Conservation (phyloP, 495 filamentous ascomycete genomes). For the Xylaria longipes region DNA sequence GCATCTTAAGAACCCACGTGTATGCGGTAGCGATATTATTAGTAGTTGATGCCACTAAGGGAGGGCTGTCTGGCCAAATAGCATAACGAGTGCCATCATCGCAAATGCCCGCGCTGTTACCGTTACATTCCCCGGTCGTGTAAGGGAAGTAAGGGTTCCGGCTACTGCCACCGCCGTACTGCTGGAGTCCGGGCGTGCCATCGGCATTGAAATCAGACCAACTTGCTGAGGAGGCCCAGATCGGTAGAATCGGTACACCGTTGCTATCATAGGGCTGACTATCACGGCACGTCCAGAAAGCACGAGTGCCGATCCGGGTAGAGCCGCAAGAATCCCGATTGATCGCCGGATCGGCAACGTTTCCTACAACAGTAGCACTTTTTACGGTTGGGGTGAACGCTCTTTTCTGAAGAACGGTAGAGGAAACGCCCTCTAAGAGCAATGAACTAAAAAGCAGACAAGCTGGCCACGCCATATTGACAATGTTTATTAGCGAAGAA, state of each 20-base stretch:
- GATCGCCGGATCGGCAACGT: constrained; percentile 38
- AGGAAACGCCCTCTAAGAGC: constrained; percentile 16
- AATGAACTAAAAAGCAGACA: constrained; percentile 15
- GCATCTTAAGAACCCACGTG: constrained; percentile 41
- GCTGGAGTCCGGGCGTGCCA: constrained; percentile 28
- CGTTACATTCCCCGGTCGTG: constrained; percentile 31
- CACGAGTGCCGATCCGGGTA: constrained; percentile 33
- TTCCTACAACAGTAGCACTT: constrained; percentile 34
- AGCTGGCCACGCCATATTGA: constrained; percentile 18
- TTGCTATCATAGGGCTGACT: constrained; percentile 32
- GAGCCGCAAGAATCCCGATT: constrained; percentile 44
- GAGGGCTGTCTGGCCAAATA: constrained; percentile 42
- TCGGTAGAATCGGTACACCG: constrained; percentile 28
- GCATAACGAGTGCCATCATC: constrained; percentile 35
- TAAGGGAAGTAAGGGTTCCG: constrained; percentile 39
- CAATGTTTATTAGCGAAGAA: not conserved
- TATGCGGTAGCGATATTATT: constrained; percentile 32
- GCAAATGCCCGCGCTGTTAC: constrained; percentile 32
- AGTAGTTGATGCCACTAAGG: constrained; percentile 32
- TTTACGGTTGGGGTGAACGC: constrained; percentile 27
- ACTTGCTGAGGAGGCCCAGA: constrained; percentile 39
- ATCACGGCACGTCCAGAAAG: constrained; percentile 42
- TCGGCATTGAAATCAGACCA: constrained; percentile 36
- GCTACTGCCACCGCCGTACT: constrained; percentile 33
- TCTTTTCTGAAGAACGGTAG: not conserved